Conservation (phyloP, 2,329 filamentous ascomycete genomes). For the Xylariaceae sp. region DNA sequence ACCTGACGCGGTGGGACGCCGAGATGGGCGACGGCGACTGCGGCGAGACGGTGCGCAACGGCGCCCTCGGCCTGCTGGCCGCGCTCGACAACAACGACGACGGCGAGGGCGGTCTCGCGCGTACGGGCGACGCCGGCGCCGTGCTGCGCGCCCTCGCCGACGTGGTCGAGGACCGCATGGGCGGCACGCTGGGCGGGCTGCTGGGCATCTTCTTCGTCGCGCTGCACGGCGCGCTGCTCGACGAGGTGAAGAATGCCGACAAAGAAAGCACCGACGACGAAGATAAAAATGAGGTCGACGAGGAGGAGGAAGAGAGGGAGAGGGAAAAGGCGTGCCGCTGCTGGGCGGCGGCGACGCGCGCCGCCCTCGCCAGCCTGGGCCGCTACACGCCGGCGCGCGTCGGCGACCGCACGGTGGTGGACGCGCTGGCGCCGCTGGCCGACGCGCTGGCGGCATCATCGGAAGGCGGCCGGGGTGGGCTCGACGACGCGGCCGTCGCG, state of each 20-base stretch:
- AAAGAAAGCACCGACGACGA: conserved; percentile 28
- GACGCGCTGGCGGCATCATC: too few relatives aligned
- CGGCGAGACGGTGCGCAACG: conserved; percentile 52
- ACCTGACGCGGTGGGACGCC: conserved; percentile 56
- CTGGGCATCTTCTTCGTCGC: conserved; percentile 41
- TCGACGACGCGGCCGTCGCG: conserved; percentile 48
- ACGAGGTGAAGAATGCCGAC: too few relatives aligned
- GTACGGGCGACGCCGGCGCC: conserved; percentile 36
- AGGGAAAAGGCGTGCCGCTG: too few relatives aligned
- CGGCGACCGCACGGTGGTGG: conserved; percentile 51
- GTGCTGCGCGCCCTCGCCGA: conserved; percentile 43
- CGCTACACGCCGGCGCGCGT: conserved; percentile 48
- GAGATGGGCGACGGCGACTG: conserved; percentile 61
- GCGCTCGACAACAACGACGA: conserved; percentile 35
- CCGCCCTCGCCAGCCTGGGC: conserved; percentile 38
- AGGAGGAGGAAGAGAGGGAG: conserved; percentile 31
- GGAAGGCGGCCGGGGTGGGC: conserved; percentile 28
- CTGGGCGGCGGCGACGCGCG: conserved; percentile 36
- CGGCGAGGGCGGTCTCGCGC: conserved; percentile 29
- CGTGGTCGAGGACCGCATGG: conserved; percentile 50
- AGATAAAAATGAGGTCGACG: conserved; percentile 22
- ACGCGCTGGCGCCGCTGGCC: conserved; percentile 47
- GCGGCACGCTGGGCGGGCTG: conserved; percentile 28
- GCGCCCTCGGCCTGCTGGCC: conserved; percentile 40
- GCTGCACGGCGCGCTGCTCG: conserved; percentile 24